Base-by-base conservation (phyloP, 805 yeast species). In the Candida lessepsii region DNA sequence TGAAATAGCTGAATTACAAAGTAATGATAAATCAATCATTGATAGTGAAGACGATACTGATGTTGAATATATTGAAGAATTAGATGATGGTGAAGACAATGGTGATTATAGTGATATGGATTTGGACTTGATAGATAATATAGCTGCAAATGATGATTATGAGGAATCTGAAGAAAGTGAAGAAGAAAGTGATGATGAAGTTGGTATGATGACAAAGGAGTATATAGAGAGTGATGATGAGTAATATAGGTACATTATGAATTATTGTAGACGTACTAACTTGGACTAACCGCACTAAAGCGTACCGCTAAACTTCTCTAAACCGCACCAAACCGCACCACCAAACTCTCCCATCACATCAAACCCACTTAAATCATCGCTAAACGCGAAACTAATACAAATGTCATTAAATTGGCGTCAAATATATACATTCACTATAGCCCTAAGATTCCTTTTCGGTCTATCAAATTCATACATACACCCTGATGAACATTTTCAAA, bases 401-500 rank as follows among this genome's bases (percentile, higher is more conserved):
- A 31, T 31, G 26, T 21, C 33, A 5, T 30, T 57, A 19, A 57
- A 61, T 42, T 77, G 85, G 83, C 62, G 86, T 45, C 54, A 53
- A 15, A 53, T 73, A 4, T 73, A 78, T 49, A 42, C 76, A 8
- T 15, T 66, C 9, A 58, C 77, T 8, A 60, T 80, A 2, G 69
- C 70, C 0, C 50, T 77, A 19, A 57, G 87, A 37, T 61, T 83
- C 16, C 63, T 75, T 18, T 65, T 87, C 32, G 80, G 85, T 0
- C 56, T 85, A 1, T 78, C 83, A 40, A 73, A 83, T 21, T 86
- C 96, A 0, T 93, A 95, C 56, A 81, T 93, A 35, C 99, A 95
- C 51, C 99, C 99, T 0, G 99, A 93, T 68, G 99, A 93, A 64
- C 96, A 90, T 58, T 86, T 87, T 58, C 99, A 95, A 58, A 77